A percentile compares a stretch with the other conserved stretches of the same genome.
Conservation (phyloP, 805 yeast species). For the Starmerella kuoi region DNA sequence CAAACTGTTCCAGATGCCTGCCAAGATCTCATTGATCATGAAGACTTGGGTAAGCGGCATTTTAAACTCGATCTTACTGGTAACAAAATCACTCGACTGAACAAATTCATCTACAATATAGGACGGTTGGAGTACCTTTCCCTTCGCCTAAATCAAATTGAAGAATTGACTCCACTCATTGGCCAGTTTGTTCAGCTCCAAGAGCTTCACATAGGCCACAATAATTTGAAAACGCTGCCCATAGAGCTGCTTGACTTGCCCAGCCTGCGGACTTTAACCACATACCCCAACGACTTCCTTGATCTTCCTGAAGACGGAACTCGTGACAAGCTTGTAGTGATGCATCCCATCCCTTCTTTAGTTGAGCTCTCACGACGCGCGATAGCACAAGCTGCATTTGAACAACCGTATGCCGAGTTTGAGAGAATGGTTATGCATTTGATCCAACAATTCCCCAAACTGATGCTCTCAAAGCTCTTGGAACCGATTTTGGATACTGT, state of each 20-base stretch:
- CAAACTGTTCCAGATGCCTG: constrained; percentile 28
- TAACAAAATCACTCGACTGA: constrained; percentile 25
- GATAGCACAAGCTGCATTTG: constrained; percentile 5
- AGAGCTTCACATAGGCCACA: constrained; percentile 30
- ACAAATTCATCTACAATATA: constrained; percentile 27
- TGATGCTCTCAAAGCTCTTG: background rate
- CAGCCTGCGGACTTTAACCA: constrained; percentile 24
- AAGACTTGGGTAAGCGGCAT: constrained; percentile 21
- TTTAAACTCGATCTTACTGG: constrained; percentile 26
- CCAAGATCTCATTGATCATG: constrained; percentile 26
- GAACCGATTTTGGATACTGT: constrained; percentile 4
- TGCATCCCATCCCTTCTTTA: constrained; percentile 8
- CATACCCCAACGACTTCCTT: constrained; percentile 30
- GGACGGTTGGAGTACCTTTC: constrained; percentile 28
- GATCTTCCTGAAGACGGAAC: constrained; percentile 17
- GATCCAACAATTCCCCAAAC: background rate
- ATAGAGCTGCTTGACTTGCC: constrained; percentile 27
- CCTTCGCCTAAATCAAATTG: constrained; percentile 28
- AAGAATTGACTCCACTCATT: constrained; percentile 28
- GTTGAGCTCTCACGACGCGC: constrained; percentile 13
- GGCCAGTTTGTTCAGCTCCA: constrained; percentile 24
- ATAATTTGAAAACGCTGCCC: constrained; percentile 28
- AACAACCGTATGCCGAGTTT: background rate
- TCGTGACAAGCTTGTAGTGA: background rate
- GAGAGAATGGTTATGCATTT: background rate